Evolutionary conservation across 139 green algal species (phyloP).

Genomic region (Chloropicon primus): DNA sequence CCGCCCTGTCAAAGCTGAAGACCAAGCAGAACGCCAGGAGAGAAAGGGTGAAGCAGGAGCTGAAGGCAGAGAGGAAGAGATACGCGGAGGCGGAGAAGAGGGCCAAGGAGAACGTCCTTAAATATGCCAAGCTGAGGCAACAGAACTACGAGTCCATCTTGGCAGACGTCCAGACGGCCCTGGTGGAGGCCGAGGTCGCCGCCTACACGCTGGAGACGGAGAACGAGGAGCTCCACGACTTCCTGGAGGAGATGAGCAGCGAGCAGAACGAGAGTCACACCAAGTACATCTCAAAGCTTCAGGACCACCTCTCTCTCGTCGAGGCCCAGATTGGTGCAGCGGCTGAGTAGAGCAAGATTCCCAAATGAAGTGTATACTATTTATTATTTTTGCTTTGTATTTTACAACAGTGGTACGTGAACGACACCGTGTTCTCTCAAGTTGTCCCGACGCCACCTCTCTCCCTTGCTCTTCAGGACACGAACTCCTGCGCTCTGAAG

Average conservation of each 20-base stretch:
- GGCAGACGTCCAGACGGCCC: neutral
- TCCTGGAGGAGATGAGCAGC: neutral
- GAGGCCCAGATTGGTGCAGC: neutral
- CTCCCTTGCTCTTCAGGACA: neutral
- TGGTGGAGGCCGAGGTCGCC: neutral
- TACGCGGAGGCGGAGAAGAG: neutral
- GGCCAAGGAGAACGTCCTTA: neutral
- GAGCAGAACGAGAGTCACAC: neutral
- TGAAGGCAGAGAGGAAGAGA: neutral
- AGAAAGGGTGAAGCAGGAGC: neutral
- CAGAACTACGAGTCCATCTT: neutral
- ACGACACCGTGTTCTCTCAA: neutral
- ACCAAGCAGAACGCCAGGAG: neutral
- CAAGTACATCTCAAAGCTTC: neutral
- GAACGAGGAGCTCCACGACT: neutral
- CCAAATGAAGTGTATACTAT: too few species aligned
- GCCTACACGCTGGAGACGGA: neutral
- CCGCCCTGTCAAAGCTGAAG: neutral
- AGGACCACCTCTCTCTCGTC: neutral
- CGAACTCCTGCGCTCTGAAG: neutral
- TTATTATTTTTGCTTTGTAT: too few species aligned
- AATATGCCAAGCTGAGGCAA: neutral
- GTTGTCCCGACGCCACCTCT: neutral
- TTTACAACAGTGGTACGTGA: neutral
- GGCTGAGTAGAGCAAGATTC: neutral